Conservation (phyloP, 129 eudicot species). For the Daucus carota region DNA sequence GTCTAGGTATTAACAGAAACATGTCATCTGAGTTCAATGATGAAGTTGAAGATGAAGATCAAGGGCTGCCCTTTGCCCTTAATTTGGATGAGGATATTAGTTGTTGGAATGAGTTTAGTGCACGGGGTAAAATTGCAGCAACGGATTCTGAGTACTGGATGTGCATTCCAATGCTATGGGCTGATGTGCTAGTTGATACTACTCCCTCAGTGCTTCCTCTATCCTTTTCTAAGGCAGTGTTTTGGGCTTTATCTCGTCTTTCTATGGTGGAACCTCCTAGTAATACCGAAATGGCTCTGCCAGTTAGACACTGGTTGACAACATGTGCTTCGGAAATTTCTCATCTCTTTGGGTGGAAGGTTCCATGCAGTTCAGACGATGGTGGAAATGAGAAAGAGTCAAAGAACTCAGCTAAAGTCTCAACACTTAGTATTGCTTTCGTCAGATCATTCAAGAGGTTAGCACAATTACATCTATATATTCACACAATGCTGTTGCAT, state of each 20-base stretch:
- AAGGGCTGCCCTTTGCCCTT: slow-evolving; percentile 29
- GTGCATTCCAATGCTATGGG: slow-evolving; percentile 94
- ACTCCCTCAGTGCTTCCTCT: slow-evolving; percentile 66
- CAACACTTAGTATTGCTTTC: slow-evolving; percentile 59
- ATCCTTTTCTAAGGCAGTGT: slow-evolving; percentile 74
- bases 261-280: slow-evolving; percentile 68
- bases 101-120: slow-evolving; percentile 71
- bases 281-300: slow-evolving; percentile 54
- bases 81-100: slow-evolving; percentile 39
- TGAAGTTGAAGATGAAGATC: slow-evolving; percentile 59
- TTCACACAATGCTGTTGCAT: slow-evolving; percentile 10
- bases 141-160: slow-evolving; percentile 56
- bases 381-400: slow-evolving; percentile 63
- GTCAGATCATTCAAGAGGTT: slow-evolving; percentile 78
- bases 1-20: slow-evolving; percentile 37
- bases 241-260: slow-evolving; percentile 86
- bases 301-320: slow-evolving; percentile 62
- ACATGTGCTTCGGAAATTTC: slow-evolving; percentile 54
- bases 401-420: slow-evolving; percentile 59
- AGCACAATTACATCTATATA: slow-evolving; percentile 2
- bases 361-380: slow-evolving; percentile 88
- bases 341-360: slow-evolving; percentile 80
- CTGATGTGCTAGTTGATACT: slow-evolving; percentile 72
- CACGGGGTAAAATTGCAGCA: slow-evolving; percentile 45
- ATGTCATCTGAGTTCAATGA: slow-evolving; percentile 25